Evolutionary conservation across 208 protist genomes (phyloP).

Genomic region (Crithidia expoeki): DNA sequence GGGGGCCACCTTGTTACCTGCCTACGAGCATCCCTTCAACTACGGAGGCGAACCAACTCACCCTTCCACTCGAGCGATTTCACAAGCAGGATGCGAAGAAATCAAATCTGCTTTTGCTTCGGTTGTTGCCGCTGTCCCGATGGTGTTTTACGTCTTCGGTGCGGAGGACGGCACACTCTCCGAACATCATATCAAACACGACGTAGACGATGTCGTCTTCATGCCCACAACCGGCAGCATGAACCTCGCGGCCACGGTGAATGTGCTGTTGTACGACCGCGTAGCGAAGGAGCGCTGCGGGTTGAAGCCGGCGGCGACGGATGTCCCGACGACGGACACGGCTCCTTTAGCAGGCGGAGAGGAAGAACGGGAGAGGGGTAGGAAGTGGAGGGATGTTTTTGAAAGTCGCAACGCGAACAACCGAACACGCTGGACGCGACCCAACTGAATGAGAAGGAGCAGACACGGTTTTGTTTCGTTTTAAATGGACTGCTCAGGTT

Average conservation of each 20-base stretch:
- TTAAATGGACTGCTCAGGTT: not conserved
- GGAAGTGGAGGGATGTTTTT: slow-evolving; percentile 31
- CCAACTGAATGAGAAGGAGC: not conserved
- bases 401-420: slow-evolving; percentile 65
- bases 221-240: slow-evolving; percentile 75
- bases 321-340: no score
- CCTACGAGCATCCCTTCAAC: slow-evolving; percentile 42
- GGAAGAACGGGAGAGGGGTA: not conserved
- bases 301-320: slow-evolving; percentile 1
- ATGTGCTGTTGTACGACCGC: slow-evolving; percentile 80
- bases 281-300: slow-evolving; percentile 43
- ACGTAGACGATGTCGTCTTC: slow-evolving; percentile 67
- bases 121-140: not conserved
- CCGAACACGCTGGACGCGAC: slow-evolving; percentile 26
- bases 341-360: not conserved
- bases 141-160: slow-evolving; percentile 77
- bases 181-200: slow-evolving; percentile 33
- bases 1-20: slow-evolving; percentile 45
- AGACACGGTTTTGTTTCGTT: not conserved
- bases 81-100: slow-evolving; percentile 1
- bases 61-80: not conserved
- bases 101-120: not conserved
- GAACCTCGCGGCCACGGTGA: slow-evolving; percentile 73
- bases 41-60: not conserved
- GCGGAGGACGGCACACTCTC: slow-evolving; percentile 68